Evolutionary conservation across 257 asterid species (phyloP), one percentile per base, ranked within the genome.

Genomic region (Thymus mandschuricus): DNA sequence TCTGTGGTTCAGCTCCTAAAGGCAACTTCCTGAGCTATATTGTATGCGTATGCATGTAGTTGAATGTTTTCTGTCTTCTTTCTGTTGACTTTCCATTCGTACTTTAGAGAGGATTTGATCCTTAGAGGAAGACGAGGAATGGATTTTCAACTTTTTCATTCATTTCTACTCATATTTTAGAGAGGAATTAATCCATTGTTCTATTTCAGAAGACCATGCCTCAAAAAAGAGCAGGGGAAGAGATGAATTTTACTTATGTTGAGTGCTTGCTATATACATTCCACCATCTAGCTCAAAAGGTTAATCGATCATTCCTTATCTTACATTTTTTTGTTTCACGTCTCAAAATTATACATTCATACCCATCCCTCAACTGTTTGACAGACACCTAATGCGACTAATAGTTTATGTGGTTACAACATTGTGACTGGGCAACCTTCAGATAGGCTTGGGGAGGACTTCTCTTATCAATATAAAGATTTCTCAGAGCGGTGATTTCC

Each of bases 391-490:
- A 92, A 90, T 82, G 95, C 96, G 58, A 86, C 97, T 64, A 92
- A 92, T 83, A 84, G 92, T 80, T 78, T 92, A 69, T 92, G 98
- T 68, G 98, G 97, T 68, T 90, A 85, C 96, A 92, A 90, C 76
- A 88, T 92, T 72, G 98, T 92, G 82, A 92, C 98, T 75, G 98
- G 98, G 44, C 98, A 92, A 79, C 98, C 98, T 3, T 92, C 98
- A 55, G 98, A 92, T 82, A 86, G 96, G 89, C 95, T 92, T 60
- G 98, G 98, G 80, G 98, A 90, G 86, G 98, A 92, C 86, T 92
- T 92, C 84, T 88, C 98, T 1, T 92, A 84, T 44, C 81, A 78
- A 64, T 80, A 84, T 74, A 90, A 85, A 82, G 97, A 88, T 73
- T 84, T 92, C 79, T 80, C 81, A 1, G 98, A 88, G 78, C 84